Base-by-base conservation (phyloP, 345 rosid genomes). In the Draba incana region DNA sequence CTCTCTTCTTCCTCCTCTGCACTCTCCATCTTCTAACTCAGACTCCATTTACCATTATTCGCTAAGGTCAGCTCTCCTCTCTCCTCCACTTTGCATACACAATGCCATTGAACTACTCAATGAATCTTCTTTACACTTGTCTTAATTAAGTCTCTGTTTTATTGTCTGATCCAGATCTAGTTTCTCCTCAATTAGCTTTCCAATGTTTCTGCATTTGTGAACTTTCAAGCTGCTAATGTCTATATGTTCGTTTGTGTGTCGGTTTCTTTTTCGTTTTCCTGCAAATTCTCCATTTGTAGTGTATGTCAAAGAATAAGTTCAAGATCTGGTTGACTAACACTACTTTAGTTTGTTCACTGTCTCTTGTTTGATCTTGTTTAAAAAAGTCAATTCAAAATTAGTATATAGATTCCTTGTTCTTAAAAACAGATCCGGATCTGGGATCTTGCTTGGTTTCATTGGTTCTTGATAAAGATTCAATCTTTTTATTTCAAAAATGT, bases 401-500 rank as follows among this genome's bases (percentile, higher is more conserved):
- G 35, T 31, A 31, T 20, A n/a, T 31, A 31, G 8, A 49, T 16
- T 7, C 9, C 6, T 41, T 3, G 42, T 45, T 63, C 49, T 37
- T 50, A 31, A 23, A 41, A 60, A 69, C n/a, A 74, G 78, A 74
- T 74, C 77, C 72, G 59, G 79, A 75, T 75, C 79, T 75, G 60
- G 23, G 61, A 62, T 48, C 54, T 28, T 50, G 48, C 58, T 58
- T 0, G 10, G 12, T 39, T 58, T 57, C 16, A 31, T 66, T 14
- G 37, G 35, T 51, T 45, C 62, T 56, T 68, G 38, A 30, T 25
- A 37, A 48, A 48, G 57, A 47, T 48, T 38, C 49, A 4, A 52
- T 61, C 62, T 59, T 66, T 58, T 46, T 43, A 39, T 43, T 43
- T 67, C 13, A 30, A 35, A 5, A 24, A 28, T 0, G 2, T 4